Conservation (phyloP, 2,329 filamentous ascomycete species). For the Pseudopyricularia javanii region DNA sequence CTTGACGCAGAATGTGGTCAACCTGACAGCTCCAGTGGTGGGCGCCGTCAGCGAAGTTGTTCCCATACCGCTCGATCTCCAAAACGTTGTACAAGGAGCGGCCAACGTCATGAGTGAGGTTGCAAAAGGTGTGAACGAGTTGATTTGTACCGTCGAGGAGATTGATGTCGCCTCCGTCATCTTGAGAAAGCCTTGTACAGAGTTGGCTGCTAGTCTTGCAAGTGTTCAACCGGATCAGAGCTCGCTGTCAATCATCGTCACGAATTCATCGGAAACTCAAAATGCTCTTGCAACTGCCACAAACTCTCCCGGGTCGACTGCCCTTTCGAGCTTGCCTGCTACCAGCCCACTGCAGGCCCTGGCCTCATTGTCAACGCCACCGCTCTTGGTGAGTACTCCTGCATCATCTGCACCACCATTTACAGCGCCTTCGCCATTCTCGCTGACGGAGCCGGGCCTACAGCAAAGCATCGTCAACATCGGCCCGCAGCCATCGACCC, state of each 20-base stretch:
- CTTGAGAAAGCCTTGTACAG: conserved; percentile 1
- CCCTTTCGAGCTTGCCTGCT: background rate
- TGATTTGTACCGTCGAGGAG: conserved; percentile 2
- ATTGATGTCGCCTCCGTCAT: background rate
- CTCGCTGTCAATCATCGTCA: background rate
- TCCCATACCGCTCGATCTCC: background rate
- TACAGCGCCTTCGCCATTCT: background rate
- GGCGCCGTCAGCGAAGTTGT: background rate
- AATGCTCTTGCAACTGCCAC: conserved; percentile 1
- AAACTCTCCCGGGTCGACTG: background rate
- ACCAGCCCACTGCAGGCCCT: background rate
- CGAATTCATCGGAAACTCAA: background rate
- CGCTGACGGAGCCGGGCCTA: background rate
- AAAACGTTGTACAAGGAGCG: background rate
- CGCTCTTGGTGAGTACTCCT: background rate
- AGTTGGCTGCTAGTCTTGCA: background rate
- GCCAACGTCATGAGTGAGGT: background rate
- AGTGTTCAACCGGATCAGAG: background rate
- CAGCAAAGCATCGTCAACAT: background rate
- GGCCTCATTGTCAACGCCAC: background rate
- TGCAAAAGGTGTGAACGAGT: conserved; percentile 1
- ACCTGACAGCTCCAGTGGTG: background rate
- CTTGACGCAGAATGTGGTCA: background rate
- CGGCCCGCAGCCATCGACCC: background rate
- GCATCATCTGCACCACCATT: background rate